phyloP scores from a whole-genome alignment of 83 land plant genomes.

The Picea engelmannii region DNA sequence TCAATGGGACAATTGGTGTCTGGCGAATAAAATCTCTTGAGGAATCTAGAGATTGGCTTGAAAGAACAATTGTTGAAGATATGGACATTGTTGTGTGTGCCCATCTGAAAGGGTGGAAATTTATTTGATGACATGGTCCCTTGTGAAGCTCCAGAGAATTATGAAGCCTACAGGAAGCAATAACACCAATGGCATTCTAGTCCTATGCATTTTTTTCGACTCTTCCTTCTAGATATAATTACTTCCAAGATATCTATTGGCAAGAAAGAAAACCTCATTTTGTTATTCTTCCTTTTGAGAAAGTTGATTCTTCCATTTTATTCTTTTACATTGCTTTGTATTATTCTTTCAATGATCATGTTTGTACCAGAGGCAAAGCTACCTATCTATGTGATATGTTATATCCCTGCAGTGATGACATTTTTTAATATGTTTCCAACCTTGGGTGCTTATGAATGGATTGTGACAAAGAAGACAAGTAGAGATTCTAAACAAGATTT shows the following conservation, averaged over 20 bases:
- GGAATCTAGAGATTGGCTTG: too few species aligned
- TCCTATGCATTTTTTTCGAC: conserved; percentile 57
- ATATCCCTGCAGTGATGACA: conserved; percentile 33
- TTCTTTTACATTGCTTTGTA: conserved; percentile 51
- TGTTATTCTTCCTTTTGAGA: conserved; percentile 24
- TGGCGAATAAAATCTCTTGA: too few species aligned
- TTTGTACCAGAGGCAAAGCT: conserved; percentile 20
- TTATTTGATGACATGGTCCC: conserved; percentile 45
- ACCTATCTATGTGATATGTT: conserved; percentile 37
- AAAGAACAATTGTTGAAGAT: too few species aligned
- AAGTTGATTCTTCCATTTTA: conserved; percentile 57
- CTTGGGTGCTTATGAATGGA: conserved; percentile 24
- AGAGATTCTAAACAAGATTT: conserved; percentile 29
- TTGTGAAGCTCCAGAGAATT: conserved; percentile 47
- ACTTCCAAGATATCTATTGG: conserved; percentile 32
- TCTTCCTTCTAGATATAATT: too few species aligned
- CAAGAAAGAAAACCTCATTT: conserved; percentile 43
- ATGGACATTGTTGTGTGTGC: too few species aligned
- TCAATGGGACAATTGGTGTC: too few species aligned
- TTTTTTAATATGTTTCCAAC: conserved; percentile 32
- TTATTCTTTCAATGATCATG: conserved; percentile 60
- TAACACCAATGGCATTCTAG: conserved; percentile 69
- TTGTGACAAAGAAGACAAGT: conserved; percentile 25
- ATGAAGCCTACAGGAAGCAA: conserved; percentile 27
- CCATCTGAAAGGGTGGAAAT: too few species aligned